Evolutionary conservation across 73 alveolate genomes (phyloP).

Genomic region (Paramecium biaurelia): DNA sequence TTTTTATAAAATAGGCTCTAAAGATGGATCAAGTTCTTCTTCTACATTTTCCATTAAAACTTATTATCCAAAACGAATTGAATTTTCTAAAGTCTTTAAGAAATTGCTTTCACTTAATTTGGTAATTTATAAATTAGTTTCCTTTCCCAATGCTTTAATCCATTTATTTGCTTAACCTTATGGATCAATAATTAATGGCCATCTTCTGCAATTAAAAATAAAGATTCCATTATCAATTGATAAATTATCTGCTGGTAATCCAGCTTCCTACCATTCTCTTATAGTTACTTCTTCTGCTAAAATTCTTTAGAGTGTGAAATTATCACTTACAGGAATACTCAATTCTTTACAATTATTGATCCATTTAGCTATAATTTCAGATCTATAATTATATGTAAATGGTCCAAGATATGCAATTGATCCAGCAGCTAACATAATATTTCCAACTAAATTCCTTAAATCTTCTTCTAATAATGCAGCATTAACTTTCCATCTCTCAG

Average conservation of each 20-base stretch:
- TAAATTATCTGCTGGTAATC: constrained; percentile 98
- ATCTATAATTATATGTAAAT: constrained; percentile 97
- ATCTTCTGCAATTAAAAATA: constrained; percentile 96
- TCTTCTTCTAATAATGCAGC: constrained; percentile 86
- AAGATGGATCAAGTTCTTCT: constrained; percentile 98
- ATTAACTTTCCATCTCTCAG: constrained; percentile 90
- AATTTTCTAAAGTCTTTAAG: constrained; percentile 96
- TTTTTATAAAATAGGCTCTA: constrained; percentile 98
- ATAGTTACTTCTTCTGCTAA: constrained; percentile 52
- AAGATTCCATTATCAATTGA: constrained; percentile 99
- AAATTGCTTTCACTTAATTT: constrained; percentile 95
- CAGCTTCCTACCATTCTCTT: constrained; percentile 85
- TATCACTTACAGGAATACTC: constrained; percentile 77
- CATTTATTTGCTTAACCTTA: constrained; percentile 99
- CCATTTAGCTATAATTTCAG: constrained; percentile 83
- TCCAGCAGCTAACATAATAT: constrained; percentile 98
- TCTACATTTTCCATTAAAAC: constrained; percentile 98
- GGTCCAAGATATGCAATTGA: constrained; percentile 99
- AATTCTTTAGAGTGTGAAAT: constrained; percentile 49
- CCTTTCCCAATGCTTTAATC: constrained; percentile 97
- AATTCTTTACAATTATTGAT: constrained; percentile 66
- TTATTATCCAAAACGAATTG: constrained; percentile 98
- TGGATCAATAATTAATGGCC: constrained; percentile 99
- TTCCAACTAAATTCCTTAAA: constrained; percentile 94
- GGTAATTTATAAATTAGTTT: constrained; percentile 86